phyloP scores from a whole-genome alignment of 768 basidiomycete genomes.

The Dacryopinax primogenitus region DNA sequence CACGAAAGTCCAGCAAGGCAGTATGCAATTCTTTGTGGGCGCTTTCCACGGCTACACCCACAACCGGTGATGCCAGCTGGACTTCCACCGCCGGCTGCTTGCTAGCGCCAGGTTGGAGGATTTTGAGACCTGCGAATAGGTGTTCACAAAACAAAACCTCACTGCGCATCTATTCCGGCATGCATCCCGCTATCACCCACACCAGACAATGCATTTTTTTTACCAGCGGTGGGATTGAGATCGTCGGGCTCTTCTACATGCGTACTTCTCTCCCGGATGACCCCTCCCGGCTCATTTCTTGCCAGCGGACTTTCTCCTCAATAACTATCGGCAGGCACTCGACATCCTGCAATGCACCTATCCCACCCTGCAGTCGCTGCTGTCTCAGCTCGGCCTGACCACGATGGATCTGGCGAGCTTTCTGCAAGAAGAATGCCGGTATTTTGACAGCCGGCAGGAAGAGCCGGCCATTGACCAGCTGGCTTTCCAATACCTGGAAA shows the following conservation, averaged over 20 bases:
- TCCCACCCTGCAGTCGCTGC: too few species aligned
- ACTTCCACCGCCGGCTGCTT: slow-evolving; percentile 26
- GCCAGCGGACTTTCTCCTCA: neutral
- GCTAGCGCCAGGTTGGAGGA: slow-evolving; percentile 29
- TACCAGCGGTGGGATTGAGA: slow-evolving; percentile 29
- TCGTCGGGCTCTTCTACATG: slow-evolving; percentile 26
- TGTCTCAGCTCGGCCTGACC: slow-evolving; percentile 11
- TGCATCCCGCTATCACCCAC: slow-evolving; percentile 23
- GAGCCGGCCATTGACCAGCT: too few species aligned
- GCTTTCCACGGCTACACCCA: slow-evolving; percentile 10
- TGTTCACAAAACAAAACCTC: slow-evolving; percentile 27
- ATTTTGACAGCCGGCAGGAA: too few species aligned
- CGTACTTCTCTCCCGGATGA: neutral
- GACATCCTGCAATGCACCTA: slow-evolving; percentile 9
- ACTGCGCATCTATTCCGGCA: slow-evolving; percentile 21
- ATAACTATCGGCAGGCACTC: slow-evolving; percentile 13
- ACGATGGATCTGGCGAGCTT: neutral
- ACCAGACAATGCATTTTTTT: slow-evolving; percentile 25
- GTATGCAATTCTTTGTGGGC: neutral
- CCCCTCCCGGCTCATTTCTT: neutral
- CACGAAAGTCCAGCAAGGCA: neutral
- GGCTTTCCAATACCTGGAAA: too few species aligned
- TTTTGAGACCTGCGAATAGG: slow-evolving; percentile 25
- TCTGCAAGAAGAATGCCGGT: too few species aligned
- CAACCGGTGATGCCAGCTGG: slow-evolving; percentile 23